These are phyloP conservation scores for Acacia pycnantha DNA, from an alignment of 331 rosid species.

Conservation along the genomic window DNA sequence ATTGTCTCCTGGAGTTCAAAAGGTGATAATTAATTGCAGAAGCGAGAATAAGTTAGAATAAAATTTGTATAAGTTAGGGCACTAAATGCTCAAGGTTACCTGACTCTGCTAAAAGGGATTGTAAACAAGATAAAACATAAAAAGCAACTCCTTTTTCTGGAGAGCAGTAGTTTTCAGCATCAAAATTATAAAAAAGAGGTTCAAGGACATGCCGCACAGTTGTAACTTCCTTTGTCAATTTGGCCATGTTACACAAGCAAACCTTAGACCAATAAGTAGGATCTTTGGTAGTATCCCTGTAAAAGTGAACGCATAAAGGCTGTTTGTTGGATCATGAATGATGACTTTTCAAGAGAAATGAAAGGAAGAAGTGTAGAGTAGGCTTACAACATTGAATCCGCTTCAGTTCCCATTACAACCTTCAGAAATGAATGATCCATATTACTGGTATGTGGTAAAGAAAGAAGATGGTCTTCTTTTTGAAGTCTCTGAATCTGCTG, in stretches of 20 bases:
- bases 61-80: not conserved
- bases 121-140: conserved; percentile 67
- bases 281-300: conserved; percentile 63
- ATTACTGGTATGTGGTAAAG: conserved; percentile 39
- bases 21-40: conserved; percentile 30
- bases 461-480: conserved; percentile 33
- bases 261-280: conserved; percentile 90
- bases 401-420: conserved; percentile 38
- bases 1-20: conserved; percentile 64
- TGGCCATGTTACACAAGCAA: conserved; percentile 80
- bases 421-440: conserved; percentile 44
- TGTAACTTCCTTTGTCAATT: conserved; percentile 78
- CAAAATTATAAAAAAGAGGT: conserved; percentile 83
- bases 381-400: conserved; percentile 56
- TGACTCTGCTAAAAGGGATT: conserved; percentile 78
- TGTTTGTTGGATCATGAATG: conserved; percentile 15
- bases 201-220: conserved; percentile 82
- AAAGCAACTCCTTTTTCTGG: conserved; percentile 68
- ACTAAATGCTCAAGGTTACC: conserved; percentile 48
- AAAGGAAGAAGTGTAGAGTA: conserved; percentile 21
- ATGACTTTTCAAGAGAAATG: not conserved
- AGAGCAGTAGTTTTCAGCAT: conserved; percentile 77
- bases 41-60: not conserved
- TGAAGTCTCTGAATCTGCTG: conserved; percentile 46
- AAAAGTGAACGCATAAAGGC: conserved; percentile 31